phyloP scores from a whole-genome alignment of 23 red algal species.

The Gracilaria caudata region DNA sequence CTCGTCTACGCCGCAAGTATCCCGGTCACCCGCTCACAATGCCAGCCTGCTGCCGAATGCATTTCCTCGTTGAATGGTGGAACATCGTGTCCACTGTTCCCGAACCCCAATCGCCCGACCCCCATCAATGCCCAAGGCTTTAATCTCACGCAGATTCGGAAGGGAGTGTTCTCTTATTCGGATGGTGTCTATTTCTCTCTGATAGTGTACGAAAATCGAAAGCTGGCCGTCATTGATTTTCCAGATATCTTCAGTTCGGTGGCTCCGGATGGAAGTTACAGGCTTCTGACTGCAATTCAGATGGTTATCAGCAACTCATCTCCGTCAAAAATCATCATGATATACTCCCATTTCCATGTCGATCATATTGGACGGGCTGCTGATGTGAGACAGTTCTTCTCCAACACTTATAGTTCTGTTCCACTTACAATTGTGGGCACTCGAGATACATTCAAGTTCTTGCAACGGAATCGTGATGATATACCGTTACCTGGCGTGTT shows the following conservation, averaged over 20 bases:
- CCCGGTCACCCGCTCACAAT: not conserved
- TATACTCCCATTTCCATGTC: constrained; percentile 48
- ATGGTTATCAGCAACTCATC: not conserved
- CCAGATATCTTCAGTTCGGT: constrained; percentile 24
- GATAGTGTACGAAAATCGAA: constrained; percentile 14
- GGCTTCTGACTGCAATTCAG: not conserved
- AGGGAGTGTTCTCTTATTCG: constrained; percentile 46
- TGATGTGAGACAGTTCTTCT: not conserved
- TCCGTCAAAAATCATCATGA: constrained; percentile 23
- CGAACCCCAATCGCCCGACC: constrained; percentile 5
- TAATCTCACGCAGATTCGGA: constrained; percentile 41
- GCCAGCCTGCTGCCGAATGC: not conserved
- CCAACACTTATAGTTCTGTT: not conserved
- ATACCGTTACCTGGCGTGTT: constrained; percentile 4
- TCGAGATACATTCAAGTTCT: constrained; percentile 22
- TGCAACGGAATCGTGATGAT: constrained; percentile 14
- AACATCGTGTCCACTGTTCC: not conserved
- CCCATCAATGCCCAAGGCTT: constrained; percentile 26
- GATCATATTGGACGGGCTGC: constrained; percentile 39
- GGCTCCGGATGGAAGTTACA: constrained; percentile 28
- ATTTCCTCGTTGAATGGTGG: not conserved
- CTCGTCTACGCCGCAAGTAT: not conserved
- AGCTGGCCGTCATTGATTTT: constrained; percentile 45
- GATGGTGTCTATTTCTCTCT: constrained; percentile 50
- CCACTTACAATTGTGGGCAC: not conserved